phyloP scores from a whole-genome alignment of 768 basidiomycete species.

The Mycena floridula region DNA sequence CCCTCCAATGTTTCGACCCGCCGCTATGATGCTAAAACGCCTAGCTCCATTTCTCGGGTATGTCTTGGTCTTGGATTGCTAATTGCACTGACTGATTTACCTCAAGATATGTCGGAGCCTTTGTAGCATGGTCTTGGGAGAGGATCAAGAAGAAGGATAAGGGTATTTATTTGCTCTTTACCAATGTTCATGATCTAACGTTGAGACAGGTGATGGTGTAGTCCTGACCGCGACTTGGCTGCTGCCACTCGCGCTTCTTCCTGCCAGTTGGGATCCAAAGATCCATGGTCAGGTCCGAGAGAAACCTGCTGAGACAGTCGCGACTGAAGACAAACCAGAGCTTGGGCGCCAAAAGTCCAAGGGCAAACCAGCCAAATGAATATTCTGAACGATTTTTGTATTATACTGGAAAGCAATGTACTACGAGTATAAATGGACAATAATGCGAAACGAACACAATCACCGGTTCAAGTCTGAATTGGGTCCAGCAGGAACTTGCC shows the following conservation, averaged over 20 bases:
- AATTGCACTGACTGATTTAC: no score
- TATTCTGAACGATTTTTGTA: no score
- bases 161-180: constrained; percentile 30
- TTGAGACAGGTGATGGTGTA: constrained; percentile 60
- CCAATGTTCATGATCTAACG: constrained; percentile 6
- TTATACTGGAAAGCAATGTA: no score
- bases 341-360: no score
- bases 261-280: constrained; percentile 58
- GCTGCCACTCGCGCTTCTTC: constrained; percentile 68
- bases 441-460: constrained; percentile 3
- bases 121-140: constrained; percentile 77
- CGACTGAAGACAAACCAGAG: not conserved
- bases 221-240: constrained; percentile 81
- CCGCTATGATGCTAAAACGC: constrained; percentile 51
- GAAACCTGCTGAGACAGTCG: not conserved
- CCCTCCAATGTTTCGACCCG: constrained; percentile 54
- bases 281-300: constrained; percentile 3
- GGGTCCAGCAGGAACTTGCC: constrained; percentile 33
- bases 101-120: constrained; percentile 73
- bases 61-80: no score
- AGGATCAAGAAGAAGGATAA: constrained; percentile 61
- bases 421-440: not conserved
- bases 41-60: constrained; percentile 58
- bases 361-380: no score
- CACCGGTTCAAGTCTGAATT: constrained; percentile 33